phyloP scores from a whole-genome alignment of 2,329 filamentous ascomycete genomes.

The Diatrype stigma region DNA sequence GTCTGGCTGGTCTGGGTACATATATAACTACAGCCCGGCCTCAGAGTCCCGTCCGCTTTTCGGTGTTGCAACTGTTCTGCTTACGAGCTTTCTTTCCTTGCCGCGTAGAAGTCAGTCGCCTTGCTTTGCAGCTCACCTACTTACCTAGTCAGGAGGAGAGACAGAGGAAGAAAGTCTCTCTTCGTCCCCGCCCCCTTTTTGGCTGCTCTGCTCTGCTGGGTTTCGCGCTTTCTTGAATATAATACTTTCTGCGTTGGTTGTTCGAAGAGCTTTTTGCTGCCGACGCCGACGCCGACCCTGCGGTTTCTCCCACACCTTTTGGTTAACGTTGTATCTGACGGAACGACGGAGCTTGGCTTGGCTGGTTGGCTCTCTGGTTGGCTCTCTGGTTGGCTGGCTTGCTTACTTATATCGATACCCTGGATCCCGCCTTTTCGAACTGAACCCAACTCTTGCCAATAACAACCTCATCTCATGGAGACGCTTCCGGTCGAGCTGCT shows the following conservation, averaged over 20 bases:
- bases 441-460: background rate
- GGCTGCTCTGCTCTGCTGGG: background rate
- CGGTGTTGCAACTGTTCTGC: background rate
- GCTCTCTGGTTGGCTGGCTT: background rate
- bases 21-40: conserved; percentile 14
- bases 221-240: background rate
- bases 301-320: background rate
- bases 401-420: background rate
- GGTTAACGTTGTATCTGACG: too few species aligned
- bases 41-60: conserved; percentile 17
- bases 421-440: background rate
- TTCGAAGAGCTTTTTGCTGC: too few species aligned
- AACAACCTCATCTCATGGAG: conserved; percentile 21
- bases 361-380: background rate
- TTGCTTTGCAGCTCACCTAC: background rate
- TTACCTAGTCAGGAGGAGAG: too few species aligned
- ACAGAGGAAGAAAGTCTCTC: too few species aligned
- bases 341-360: too few species aligned
- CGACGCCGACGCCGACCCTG: too few species aligned
- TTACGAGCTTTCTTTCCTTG: background rate
- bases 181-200: too few species aligned
- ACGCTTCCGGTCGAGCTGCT: conserved; percentile 36
- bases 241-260: background rate
- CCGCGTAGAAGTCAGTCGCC: background rate
- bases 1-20: conserved; percentile 5